Evolutionary conservation across 495 filamentous ascomycete genomes (phyloP).

Genomic region (Aspergillus incahuasiensis): DNA sequence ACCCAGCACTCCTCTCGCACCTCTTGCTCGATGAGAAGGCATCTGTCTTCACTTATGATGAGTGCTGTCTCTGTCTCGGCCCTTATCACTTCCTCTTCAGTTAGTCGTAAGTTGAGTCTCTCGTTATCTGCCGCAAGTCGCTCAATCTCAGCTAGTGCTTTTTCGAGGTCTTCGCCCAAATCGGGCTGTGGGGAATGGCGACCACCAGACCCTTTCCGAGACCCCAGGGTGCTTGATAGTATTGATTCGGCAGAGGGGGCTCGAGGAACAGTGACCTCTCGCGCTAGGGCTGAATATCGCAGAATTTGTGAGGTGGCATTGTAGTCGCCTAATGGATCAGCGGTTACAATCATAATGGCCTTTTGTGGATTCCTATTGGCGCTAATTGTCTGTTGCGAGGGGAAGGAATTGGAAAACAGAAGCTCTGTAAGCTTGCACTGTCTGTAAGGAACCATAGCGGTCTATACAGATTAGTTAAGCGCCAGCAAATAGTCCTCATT

Average conservation of each 20-base stretch:
- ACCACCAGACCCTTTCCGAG: constrained; percentile 36
- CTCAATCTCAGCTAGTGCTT: constrained; percentile 67
- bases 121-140: constrained; percentile 73
- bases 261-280: constrained; percentile 88
- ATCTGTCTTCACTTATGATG: constrained; percentile 60
- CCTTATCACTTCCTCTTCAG: constrained; percentile 58
- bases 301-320: constrained; percentile 96
- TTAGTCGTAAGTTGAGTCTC: constrained; percentile 47
- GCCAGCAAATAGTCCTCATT: neutral
- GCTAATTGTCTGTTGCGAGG: constrained; percentile 51
- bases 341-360: constrained; percentile 93
- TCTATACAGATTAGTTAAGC: constrained; percentile 28
- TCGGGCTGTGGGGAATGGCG: constrained; percentile 46
- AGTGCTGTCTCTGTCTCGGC: constrained; percentile 50
- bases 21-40: constrained; percentile 70
- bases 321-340: constrained; percentile 89
- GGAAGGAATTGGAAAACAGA: constrained; percentile 92
- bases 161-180: constrained; percentile 66
- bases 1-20: constrained; percentile 84
- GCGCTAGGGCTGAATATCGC: constrained; percentile 87
- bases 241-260: constrained; percentile 69
- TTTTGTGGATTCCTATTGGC: constrained; percentile 68
- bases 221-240: constrained; percentile 40
- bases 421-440: constrained; percentile 97
- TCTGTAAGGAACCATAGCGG: constrained; percentile 81